Percentiles rank a stretch among this genome's conserved stretches.
These are phyloP conservation scores for Picea glauca DNA, from an alignment of 75 land plant genomes.

Conservation along the genomic window DNA sequence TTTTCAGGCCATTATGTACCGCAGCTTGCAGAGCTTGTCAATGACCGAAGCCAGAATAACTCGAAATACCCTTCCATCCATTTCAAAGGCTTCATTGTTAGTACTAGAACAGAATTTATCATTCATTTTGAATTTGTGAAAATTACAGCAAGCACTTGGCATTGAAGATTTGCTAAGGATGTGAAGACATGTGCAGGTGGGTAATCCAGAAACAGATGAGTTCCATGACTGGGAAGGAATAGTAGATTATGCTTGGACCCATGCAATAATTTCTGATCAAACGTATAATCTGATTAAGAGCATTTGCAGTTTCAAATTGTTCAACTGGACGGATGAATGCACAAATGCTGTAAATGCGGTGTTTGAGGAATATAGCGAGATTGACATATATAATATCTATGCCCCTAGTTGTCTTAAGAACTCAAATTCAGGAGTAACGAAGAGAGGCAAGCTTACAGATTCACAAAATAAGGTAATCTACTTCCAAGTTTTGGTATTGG, in stretches of 20 bases:
- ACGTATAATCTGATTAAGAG: slow-evolving; percentile 17
- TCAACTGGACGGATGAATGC: slow-evolving; percentile 27
- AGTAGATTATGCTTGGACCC: slow-evolving; percentile 71
- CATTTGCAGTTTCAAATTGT: slow-evolving; percentile 32
- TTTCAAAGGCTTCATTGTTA: slow-evolving; percentile 76
- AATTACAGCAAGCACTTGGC: not conserved
- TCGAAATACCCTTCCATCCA: slow-evolving; percentile 37
- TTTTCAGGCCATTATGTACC: slow-evolving; percentile 74
- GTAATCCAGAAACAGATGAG: slow-evolving; percentile 60
- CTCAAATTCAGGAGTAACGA: not conserved
- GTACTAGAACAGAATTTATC: slow-evolving; percentile 8
- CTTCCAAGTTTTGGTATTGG: not conserved
- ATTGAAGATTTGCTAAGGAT: not conserved
- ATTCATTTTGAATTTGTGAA: not conserved
- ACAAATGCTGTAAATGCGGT: slow-evolving; percentile 14
- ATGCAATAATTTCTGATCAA: slow-evolving; percentile 42
- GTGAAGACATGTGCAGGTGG: slow-evolving; percentile 35
- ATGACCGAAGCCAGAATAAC: slow-evolving; percentile 38
- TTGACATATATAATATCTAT: slow-evolving; percentile 63
- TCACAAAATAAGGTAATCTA: not conserved
- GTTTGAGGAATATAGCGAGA: slow-evolving; percentile 19
- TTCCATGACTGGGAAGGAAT: slow-evolving; percentile 43
- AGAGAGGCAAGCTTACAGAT: slow-evolving; percentile 7
- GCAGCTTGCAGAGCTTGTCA: slow-evolving; percentile 57
- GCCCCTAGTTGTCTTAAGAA: slow-evolving; percentile 34